Conservation (phyloP, 164 flowering plant species). For the Macadamia tetraphylla region DNA sequence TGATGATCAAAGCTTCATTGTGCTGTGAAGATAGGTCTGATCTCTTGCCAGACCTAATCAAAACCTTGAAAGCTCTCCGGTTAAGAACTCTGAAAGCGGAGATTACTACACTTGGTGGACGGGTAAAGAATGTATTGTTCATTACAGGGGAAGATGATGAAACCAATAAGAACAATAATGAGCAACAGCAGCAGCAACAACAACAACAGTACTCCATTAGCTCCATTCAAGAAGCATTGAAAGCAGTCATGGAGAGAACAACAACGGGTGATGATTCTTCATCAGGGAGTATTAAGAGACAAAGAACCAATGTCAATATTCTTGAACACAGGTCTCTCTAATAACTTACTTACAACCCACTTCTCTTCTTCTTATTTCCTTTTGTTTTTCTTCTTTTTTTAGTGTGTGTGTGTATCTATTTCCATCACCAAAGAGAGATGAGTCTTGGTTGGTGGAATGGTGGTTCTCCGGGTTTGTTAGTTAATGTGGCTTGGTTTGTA, state of each 20-base stretch:
- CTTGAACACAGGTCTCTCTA: slow-evolving; percentile 49
- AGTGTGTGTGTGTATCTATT: slow-evolving; percentile 11
- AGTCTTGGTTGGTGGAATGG: background rate
- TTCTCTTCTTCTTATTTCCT: background rate
- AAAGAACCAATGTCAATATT: slow-evolving; percentile 53
- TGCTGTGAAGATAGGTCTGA: slow-evolving; percentile 94
- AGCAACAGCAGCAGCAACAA: slow-evolving; percentile 9
- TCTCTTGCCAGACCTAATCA: slow-evolving; percentile 80
- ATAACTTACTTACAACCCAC: background rate
- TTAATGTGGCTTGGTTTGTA: slow-evolving; percentile 2
- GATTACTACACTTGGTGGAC: slow-evolving; percentile 85
- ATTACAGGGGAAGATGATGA: slow-evolving; percentile 50
- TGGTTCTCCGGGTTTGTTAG: slow-evolving; percentile 3
- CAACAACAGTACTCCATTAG: slow-evolving; percentile 38
- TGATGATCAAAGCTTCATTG: slow-evolving; percentile 74
- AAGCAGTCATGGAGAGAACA: slow-evolving; percentile 71
- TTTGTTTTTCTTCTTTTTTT: slow-evolving; percentile 2
- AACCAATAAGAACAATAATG: no score
- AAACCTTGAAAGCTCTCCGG: slow-evolving; percentile 68
- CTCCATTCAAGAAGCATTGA: slow-evolving; percentile 70
- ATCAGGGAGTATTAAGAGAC: slow-evolving; percentile 66
- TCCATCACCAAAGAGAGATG: background rate
- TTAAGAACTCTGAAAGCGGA: slow-evolving; percentile 82
- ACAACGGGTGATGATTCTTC: slow-evolving; percentile 49
- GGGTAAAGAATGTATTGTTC: slow-evolving; percentile 75